Evolutionary conservation across 2,329 filamentous ascomycete species (phyloP).

Genomic region (Diaporthe sp.): DNA sequence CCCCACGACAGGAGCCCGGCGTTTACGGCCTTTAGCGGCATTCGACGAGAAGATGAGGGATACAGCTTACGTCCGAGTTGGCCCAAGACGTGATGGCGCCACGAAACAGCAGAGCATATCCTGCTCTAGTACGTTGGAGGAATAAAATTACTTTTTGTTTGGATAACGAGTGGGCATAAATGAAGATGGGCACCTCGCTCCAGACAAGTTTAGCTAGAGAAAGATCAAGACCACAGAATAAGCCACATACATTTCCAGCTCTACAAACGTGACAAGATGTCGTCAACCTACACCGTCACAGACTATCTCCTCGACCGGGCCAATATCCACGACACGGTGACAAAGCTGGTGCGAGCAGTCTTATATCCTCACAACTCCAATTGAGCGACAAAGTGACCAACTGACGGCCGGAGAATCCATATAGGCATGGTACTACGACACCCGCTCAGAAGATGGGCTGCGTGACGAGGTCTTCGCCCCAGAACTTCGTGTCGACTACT

Average conservation of each 20-base stretch:
- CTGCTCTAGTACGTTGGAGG: background rate
- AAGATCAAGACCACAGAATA: background rate
- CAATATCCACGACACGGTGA: slow-evolving; percentile 51
- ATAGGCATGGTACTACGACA: slow-evolving; percentile 49
- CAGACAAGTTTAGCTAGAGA: background rate
- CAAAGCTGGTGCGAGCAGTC: slow-evolving; percentile 45
- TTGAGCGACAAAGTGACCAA: background rate
- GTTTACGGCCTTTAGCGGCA: slow-evolving; percentile 34
- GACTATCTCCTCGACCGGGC: slow-evolving; percentile 52
- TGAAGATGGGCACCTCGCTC: too few species aligned
- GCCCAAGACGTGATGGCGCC: slow-evolving; percentile 3
- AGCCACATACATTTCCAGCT: background rate
- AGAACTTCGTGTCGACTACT: slow-evolving; percentile 49
- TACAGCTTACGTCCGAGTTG: slow-evolving; percentile 9
- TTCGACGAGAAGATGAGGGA: background rate
- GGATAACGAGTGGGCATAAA: background rate
- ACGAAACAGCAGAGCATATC: background rate
- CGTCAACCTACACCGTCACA: slow-evolving; percentile 23
- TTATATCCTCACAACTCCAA: background rate
- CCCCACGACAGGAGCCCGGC: background rate
- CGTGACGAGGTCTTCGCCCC: slow-evolving; percentile 48
- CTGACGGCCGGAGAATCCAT: background rate
- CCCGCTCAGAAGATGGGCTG: slow-evolving; percentile 43
- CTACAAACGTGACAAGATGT: slow-evolving; percentile 17
- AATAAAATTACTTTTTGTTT: background rate